A percentile compares a stretch with the other conserved stretches of the same genome.
phyloP scores from a whole-genome alignment of 306 rosid species.

The Datisca glomerata region DNA sequence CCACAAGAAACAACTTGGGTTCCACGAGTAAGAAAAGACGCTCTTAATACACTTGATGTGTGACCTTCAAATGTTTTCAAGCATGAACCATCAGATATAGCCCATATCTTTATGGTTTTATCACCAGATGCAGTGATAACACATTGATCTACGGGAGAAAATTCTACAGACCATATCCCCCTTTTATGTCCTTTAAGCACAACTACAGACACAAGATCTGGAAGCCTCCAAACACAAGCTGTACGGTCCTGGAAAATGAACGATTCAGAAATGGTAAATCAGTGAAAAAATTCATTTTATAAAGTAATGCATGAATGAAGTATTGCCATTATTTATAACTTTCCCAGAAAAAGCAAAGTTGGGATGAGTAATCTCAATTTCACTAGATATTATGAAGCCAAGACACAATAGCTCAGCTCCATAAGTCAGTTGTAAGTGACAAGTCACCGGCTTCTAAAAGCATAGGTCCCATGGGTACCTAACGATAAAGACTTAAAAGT shows the following conservation, averaged over 20 bases:
- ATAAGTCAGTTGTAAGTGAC: too few species aligned
- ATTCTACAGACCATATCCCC: conserved; percentile 94
- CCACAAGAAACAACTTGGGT: conserved; percentile 84
- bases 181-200: conserved; percentile 87
- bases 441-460: too few species aligned
- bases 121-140: conserved; percentile 93
- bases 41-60: conserved; percentile 77
- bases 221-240: conserved; percentile 94
- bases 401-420: too few species aligned
- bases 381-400: too few species aligned
- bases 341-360: too few species aligned
- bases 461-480: too few species aligned
- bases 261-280: conserved; percentile 5
- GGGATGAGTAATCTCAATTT: too few species aligned
- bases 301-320: too few species aligned
- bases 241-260: conserved; percentile 64
- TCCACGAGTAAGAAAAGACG: conserved; percentile 86
- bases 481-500: neutral
- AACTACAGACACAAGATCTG: conserved; percentile 60
- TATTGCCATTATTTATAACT: too few species aligned
- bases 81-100: conserved; percentile 86
- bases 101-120: conserved; percentile 88
- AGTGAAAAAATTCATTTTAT: neutral
- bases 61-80: conserved; percentile 95
- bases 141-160: conserved; percentile 96